Conservation (phyloP, 306 rosid genomes). For the Pyrus bretschneideri region DNA sequence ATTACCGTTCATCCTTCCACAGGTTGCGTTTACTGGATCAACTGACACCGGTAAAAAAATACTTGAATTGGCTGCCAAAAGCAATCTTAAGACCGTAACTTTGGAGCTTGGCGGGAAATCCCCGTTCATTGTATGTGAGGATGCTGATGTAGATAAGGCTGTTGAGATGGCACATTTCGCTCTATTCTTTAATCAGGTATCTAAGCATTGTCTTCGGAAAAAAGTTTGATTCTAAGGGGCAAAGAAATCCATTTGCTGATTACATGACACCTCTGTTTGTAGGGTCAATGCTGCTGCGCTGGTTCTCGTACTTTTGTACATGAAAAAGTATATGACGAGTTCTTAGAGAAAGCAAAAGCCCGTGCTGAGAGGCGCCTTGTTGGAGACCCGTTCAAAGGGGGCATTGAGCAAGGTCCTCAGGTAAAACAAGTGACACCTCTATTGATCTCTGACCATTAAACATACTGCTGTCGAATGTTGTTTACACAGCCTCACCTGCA, state of each 20-base stretch:
- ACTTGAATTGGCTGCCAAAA: conserved; percentile 63
- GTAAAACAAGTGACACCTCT: conserved; percentile 16
- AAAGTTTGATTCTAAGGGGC: neutral
- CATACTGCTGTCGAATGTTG: neutral
- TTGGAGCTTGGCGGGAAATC: conserved; percentile 96
- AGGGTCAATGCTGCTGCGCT: conserved; percentile 98
- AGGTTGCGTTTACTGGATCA: conserved; percentile 96
- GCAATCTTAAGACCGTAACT: conserved; percentile 85
- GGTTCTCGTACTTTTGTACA: conserved; percentile 94
- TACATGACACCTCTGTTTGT: conserved; percentile 12
- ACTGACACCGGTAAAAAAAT: conserved; percentile 75
- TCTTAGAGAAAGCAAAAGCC: conserved; percentile 71
- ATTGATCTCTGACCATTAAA: neutral
- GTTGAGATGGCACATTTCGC: conserved; percentile 89
- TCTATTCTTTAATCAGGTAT: conserved; percentile 80
- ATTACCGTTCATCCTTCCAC: conserved; percentile 17
- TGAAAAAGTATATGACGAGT: conserved; percentile 70
- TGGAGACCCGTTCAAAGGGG: conserved; percentile 83
- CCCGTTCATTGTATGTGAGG: conserved; percentile 84
- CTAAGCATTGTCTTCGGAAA: neutral
- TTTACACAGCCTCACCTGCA: neutral
- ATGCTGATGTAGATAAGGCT: conserved; percentile 82
- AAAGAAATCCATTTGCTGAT: conserved; percentile 7
- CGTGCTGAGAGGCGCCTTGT: conserved; percentile 72
- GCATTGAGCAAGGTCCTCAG: conserved; percentile 98